phyloP scores from a whole-genome alignment of 345 rosid species.

The Hypericum androsaemum region DNA sequence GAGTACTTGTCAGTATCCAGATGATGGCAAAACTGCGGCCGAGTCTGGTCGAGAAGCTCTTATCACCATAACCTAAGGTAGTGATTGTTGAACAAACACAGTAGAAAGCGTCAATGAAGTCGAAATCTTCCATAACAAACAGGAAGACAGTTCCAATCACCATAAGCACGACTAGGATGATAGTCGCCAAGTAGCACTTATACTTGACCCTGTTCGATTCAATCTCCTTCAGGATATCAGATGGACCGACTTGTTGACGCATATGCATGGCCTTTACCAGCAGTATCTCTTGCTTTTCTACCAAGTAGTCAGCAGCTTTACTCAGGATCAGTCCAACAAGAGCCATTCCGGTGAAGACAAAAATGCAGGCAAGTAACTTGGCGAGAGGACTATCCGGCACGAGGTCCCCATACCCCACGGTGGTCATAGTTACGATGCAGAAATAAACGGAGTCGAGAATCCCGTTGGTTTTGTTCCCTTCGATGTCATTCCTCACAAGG shows the following conservation, averaged over 20 bases:
- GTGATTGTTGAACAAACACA: constrained; percentile 80
- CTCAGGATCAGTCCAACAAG: constrained; percentile 51
- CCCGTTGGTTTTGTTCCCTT: constrained; percentile 55
- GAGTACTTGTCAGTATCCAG: constrained; percentile 59
- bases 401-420: constrained; percentile 94
- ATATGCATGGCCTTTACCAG: constrained; percentile 51
- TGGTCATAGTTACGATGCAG: constrained; percentile 83
- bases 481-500: constrained; percentile 36
- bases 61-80: constrained; percentile 78
- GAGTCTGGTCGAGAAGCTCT: constrained; percentile 42
- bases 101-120: constrained; percentile 49
- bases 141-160: constrained; percentile 43
- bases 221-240: constrained; percentile 41
- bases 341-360: constrained; percentile 75
- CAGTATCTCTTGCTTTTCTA: constrained; percentile 74
- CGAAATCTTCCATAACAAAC: constrained; percentile 31
- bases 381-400: constrained; percentile 46
- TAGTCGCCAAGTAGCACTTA: constrained; percentile 39
- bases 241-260: constrained; percentile 30
- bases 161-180: constrained; percentile 34
- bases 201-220: constrained; percentile 39
- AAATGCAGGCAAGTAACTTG: constrained; percentile 62
- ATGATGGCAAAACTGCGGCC: constrained; percentile 66
- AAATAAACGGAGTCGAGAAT: constrained; percentile 66
- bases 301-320: constrained; percentile 70